phyloP scores from a whole-genome alignment of 371 early-diverging fungal genomes.

The Lichtheimia ornata region DNA sequence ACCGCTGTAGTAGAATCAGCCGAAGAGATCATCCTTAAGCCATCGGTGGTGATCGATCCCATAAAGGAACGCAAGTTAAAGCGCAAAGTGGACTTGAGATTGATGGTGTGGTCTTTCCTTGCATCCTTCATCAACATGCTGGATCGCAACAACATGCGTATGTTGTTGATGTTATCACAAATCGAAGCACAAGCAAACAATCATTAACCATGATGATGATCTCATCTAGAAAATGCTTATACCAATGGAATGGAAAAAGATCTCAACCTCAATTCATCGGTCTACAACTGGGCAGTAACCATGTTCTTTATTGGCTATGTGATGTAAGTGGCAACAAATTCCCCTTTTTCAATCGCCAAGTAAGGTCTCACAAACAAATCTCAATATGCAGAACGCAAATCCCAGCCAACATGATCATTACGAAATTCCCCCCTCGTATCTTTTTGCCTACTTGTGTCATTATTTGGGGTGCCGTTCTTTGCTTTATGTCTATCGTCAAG shows the following conservation, averaged over 20 bases:
- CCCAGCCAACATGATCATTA: conserved; percentile 52
- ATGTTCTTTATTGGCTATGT: conserved; percentile 78
- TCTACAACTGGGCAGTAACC: conserved; percentile 66
- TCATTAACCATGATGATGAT: too few relatives aligned
- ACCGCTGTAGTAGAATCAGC: too few relatives aligned
- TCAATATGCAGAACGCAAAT: conserved; percentile 26
- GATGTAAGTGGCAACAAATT: conserved; percentile 46
- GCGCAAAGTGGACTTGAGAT: conserved; percentile 65
- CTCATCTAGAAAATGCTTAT: conserved; percentile 37
- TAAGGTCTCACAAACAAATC: neutral
- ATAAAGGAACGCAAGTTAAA: conserved; percentile 5
- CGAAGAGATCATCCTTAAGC: neutral
- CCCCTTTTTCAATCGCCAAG: neutral
- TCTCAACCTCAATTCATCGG: conserved; percentile 41
- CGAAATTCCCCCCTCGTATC: conserved; percentile 50
- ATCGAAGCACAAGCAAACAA: too few relatives aligned
- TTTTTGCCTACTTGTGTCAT: conserved; percentile 63
- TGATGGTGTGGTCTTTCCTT: conserved; percentile 68
- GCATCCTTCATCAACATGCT: conserved; percentile 75
- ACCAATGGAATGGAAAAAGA: conserved; percentile 55
- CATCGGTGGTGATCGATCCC: neutral
- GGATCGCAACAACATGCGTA: conserved; percentile 78
- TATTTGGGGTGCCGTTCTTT: conserved; percentile 65
- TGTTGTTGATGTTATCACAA: conserved; percentile 15
- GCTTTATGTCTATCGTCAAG: conserved; percentile 54